Percentiles rank a stretch among this genome's conserved stretches.
phyloP scores from a whole-genome alignment of 148 eudicot genomes.

The Tetragonia tetragonoides region DNA sequence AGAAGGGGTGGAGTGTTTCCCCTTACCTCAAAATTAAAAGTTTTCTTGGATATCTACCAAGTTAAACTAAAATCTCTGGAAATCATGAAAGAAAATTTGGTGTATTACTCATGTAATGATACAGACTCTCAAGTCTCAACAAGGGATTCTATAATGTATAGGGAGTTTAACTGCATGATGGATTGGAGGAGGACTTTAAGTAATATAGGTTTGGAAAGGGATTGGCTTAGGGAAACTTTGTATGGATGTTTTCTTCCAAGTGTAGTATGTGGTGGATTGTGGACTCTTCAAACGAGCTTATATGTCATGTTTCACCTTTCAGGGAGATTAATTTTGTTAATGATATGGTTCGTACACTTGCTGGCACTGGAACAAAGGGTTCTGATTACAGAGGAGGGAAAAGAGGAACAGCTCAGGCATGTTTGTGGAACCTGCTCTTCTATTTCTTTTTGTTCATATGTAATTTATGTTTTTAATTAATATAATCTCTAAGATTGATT shows the following conservation, averaged over 20 bases:
- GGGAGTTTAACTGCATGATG: neutral
- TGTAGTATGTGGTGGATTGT: neutral
- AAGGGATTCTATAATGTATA: neutral
- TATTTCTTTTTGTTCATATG: neutral
- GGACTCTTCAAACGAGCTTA: neutral
- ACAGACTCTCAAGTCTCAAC: neutral
- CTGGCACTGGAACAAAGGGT: slow-evolving; percentile 97
- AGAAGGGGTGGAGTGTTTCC: too few relatives aligned
- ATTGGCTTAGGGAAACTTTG: neutral
- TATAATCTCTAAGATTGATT: slow-evolving; percentile 19
- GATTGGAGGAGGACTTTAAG: neutral
- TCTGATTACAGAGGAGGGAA: slow-evolving; percentile 90
- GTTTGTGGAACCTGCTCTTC: slow-evolving; percentile 22
- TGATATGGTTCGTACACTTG: slow-evolving; percentile 80
- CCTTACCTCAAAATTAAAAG: too few relatives aligned
- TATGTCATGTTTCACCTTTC: slow-evolving; percentile 19
- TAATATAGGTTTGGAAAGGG: neutral
- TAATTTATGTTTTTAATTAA: neutral
- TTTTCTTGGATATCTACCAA: too few relatives aligned
- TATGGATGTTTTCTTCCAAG: neutral
- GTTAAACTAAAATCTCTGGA: too few relatives aligned
- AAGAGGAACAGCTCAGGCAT: slow-evolving; percentile 79
- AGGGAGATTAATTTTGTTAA: slow-evolving; percentile 93
- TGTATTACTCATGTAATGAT: too few relatives aligned
- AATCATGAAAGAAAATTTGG: too few relatives aligned